These are phyloP conservation scores for Alternaria metachromatica DNA, from an alignment of 2,329 filamentous ascomycete genomes.

Conservation along the genomic window DNA sequence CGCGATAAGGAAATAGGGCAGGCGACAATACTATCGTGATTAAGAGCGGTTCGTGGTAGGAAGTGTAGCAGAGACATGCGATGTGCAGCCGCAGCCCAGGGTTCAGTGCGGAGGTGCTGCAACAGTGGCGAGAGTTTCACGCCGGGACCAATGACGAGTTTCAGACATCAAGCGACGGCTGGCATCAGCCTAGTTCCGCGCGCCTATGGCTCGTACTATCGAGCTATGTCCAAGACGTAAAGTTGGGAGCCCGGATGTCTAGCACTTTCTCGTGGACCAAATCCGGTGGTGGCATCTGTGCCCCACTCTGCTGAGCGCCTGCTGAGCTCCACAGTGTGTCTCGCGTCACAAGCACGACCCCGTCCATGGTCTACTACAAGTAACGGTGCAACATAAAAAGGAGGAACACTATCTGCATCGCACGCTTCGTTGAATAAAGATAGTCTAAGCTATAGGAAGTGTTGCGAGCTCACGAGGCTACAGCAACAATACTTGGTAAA, in stretches of 20 bases:
- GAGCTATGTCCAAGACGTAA: background rate
- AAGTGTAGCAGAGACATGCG: conserved; percentile 15
- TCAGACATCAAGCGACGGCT: conserved; percentile 16
- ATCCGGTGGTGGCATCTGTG: background rate
- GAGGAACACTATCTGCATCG: background rate
- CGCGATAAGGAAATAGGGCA: conserved; percentile 3
- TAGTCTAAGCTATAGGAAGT: background rate
- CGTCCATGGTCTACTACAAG: background rate
- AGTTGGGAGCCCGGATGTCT: background rate
- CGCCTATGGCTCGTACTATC: conserved; percentile 1
- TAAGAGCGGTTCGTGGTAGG: conserved; percentile 15
- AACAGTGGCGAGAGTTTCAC: conserved; percentile 24
- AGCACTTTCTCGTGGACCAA: background rate
- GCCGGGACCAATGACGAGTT: conserved; percentile 23
- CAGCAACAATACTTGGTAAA: conserved; percentile 69
- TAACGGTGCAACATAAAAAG: background rate
- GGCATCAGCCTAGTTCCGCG: conserved; percentile 6
- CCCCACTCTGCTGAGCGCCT: background rate
- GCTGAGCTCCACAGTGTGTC: background rate
- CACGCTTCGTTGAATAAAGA: background rate
- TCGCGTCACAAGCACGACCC: background rate
- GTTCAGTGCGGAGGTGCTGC: conserved; percentile 17
- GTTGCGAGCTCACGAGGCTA: conserved; percentile 19
- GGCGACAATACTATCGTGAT: conserved; percentile 7
- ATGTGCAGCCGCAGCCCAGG: conserved; percentile 11